Percentiles rank a stretch among this genome's conserved stretches.
Evolutionary conservation across 2,329 filamentous ascomycete genomes (phyloP).

Genomic region (Fonsecaea nubica): DNA sequence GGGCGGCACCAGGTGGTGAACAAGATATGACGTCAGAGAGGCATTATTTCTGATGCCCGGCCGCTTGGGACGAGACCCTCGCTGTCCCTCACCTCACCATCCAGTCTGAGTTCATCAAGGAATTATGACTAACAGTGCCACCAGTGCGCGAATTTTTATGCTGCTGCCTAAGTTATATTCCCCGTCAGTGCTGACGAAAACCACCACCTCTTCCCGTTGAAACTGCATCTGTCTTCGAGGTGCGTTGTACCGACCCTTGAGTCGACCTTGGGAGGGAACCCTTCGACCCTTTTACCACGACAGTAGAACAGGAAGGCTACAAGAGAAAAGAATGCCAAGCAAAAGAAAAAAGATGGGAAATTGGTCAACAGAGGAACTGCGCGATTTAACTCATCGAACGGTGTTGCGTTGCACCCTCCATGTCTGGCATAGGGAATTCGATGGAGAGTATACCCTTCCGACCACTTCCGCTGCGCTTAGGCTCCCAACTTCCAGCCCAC

Average conservation of each 20-base stretch:
- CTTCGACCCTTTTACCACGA: not conserved
- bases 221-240: not conserved
- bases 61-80: not conserved
- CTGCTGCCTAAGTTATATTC: not conserved
- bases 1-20: not conserved
- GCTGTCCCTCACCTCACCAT: not conserved
- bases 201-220: not conserved
- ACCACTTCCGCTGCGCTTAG: conserved; percentile 25
- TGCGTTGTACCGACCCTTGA: not conserved
- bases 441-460: conserved; percentile 18
- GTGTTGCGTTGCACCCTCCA: not conserved
- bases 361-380: not conserved
- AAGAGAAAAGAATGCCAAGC: not conserved
- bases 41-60: not conserved
- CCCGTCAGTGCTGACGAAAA: not conserved
- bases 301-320: not conserved
- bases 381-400: conserved; percentile 10
- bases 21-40: not conserved
- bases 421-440: not conserved
- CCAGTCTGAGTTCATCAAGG: not conserved
- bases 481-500: conserved; percentile 1
- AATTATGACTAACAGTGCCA: not conserved
- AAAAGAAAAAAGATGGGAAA: not conserved
- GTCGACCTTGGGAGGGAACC: not conserved
- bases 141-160: conserved; percentile 1